phyloP scores from a whole-genome alignment of 352 stramenopile species.

The Phytophthora lateralis region DNA sequence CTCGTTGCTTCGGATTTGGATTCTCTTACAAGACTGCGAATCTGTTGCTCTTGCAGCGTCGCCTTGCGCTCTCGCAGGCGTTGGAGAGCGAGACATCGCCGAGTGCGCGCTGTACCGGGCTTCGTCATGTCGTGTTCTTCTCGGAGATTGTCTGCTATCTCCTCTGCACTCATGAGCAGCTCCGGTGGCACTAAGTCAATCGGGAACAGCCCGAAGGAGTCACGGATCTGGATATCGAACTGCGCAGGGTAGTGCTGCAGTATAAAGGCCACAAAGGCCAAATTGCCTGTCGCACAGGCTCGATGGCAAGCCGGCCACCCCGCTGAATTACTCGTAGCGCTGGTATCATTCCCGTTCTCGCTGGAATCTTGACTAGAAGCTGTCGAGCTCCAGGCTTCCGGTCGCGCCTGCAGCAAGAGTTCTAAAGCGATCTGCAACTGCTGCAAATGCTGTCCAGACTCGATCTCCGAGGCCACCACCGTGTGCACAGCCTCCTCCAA shows the following conservation, averaged over 20 bases:
- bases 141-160: constrained; percentile 30
- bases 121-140: background rate
- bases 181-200: constrained; percentile 64
- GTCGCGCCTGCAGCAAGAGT: constrained; percentile 48
- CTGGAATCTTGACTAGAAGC: constrained; percentile 11
- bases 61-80: constrained; percentile 43
- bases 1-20: constrained; percentile 2
- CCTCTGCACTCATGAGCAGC: constrained; percentile 33
- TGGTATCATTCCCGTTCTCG: constrained; percentile 13
- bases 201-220: constrained; percentile 57
- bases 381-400: constrained; percentile 38
- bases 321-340: constrained; percentile 33
- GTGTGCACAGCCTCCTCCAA: constrained; percentile 65
- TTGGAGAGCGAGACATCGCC: constrained; percentile 41
- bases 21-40: constrained; percentile 8
- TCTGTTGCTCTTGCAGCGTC: constrained; percentile 27
- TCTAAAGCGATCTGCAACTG: constrained; percentile 69
- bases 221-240: constrained; percentile 42
- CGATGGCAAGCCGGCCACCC: constrained; percentile 60
- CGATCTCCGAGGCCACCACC: constrained; percentile 58
- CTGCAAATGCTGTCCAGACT: constrained; percentile 62
- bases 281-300: constrained; percentile 62
- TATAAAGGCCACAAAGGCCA: constrained; percentile 61
- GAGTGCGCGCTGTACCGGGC: constrained; percentile 25
- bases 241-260: constrained; percentile 41